Base-by-base conservation (phyloP, 805 yeast genomes). In the Kluyveromyces nonfermentans region DNA sequence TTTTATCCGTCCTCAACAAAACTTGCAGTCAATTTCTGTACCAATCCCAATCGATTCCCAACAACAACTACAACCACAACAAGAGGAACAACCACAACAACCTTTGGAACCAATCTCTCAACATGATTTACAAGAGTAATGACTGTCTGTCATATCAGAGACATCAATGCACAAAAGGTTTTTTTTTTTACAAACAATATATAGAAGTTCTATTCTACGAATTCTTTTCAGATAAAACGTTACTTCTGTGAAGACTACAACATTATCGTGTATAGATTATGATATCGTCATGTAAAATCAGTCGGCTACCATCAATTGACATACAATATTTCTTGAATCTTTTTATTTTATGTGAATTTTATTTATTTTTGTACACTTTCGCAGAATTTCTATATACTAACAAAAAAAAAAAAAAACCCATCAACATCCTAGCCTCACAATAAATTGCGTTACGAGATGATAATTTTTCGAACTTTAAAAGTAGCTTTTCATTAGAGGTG, bases 1-100 rank as follows among this genome's bases (percentile, higher is more conserved):
- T 20, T 63, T 61, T 43, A 54, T 60, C 43, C 65, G 62, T 46
- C 46, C 44, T 18, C 52, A 46, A 20, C 48, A 44, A 28, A 37
- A 22, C 46, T 50, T 49, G 30, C 44, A 40, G n/a, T 44, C 43
- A 19, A 19, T 32, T 16, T 46, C 48, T n/a, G 41, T 28, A 16
- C 45, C 31, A 35, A 20, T 34, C 18, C 42, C 31, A 41, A 33
- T 34, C 20, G 40, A 41, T 18, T 22, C 25, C 3, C 47, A 43
- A 28, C 45, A 37, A 31, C 45, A 34, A 15, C 46, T 22, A 21
- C 37, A 39, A 34, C 42, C 30, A 10, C 31, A 22, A 17, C 33
- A 17, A 33, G 8, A 32, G 17, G 42, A 39, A 35, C 57, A 41
- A 43, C n/a, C n/a, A n/a, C 53, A 44, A 19, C 53, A 50, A 46